Evolutionary conservation across 176 grass and related monocot genomes (phyloP).

Genomic region (Cenchrus purpureus): DNA sequence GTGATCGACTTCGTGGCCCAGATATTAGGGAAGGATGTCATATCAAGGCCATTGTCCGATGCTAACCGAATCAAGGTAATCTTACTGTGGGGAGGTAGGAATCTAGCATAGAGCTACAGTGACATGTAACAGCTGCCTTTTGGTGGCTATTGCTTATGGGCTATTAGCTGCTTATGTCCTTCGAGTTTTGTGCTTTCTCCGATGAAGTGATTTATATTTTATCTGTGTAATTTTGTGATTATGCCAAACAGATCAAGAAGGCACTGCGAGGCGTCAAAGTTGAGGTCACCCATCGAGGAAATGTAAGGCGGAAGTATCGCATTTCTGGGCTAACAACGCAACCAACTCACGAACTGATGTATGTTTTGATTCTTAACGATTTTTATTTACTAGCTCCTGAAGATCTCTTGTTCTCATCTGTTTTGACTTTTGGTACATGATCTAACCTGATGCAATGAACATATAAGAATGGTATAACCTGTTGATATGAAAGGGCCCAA

Average conservation of each 20-base stretch:
- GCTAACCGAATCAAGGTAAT: constrained; percentile 89
- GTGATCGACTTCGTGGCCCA: constrained; percentile 93
- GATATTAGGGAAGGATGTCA: constrained; percentile 86
- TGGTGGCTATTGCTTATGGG: constrained; percentile 33
- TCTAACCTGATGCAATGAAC: neutral
- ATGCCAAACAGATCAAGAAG: constrained; percentile 86
- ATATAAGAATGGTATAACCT: neutral
- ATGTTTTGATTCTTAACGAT: constrained; percentile 31
- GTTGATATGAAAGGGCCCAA: neutral
- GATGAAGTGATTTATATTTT: neutral
- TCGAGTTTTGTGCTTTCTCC: neutral
- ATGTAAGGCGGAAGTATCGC: constrained; percentile 96
- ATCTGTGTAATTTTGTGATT: neutral
- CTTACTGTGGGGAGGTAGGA: constrained; percentile 10
- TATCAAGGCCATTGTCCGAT: constrained; percentile 87
- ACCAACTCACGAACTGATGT: constrained; percentile 96
- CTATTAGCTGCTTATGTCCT: constrained; percentile 14
- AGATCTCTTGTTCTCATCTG: neutral
- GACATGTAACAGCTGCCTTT: constrained; percentile 41
- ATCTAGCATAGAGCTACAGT: constrained; percentile 46
- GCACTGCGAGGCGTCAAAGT: constrained; percentile 94
- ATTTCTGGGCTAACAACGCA: constrained; percentile 86
- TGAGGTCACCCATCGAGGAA: constrained; percentile 97
- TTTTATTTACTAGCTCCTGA: neutral
- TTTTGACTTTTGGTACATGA: neutral